Evolutionary conservation across 257 asterid genomes (phyloP).

Genomic region (Buddleja alternifolia): DNA sequence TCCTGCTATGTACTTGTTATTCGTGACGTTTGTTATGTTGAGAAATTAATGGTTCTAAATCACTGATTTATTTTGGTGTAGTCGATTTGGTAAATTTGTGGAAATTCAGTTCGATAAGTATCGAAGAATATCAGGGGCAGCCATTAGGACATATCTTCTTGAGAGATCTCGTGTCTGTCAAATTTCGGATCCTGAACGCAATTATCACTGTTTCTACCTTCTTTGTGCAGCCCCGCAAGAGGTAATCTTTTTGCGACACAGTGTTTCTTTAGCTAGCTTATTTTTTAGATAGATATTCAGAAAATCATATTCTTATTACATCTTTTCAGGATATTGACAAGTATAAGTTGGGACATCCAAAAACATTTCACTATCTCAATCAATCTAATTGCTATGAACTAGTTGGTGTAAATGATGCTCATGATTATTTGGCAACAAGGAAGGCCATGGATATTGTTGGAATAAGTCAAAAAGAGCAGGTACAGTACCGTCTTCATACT

Average conservation of each 20-base stretch:
- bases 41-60: background rate
- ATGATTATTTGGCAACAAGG: conserved; percentile 84
- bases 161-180: conserved; percentile 98
- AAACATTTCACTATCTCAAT: conserved; percentile 80
- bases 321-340: conserved; percentile 74
- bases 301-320: conserved; percentile 27
- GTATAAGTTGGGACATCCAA: conserved; percentile 76
- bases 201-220: conserved; percentile 89
- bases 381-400: conserved; percentile 80
- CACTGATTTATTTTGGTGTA: conserved; percentile 51
- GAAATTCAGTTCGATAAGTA: conserved; percentile 82
- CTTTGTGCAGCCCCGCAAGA: conserved; percentile 91
- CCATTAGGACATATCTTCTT: conserved; percentile 90
- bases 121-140: conserved; percentile 95
- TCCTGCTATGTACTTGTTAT: conserved; percentile 6
- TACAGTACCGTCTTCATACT: conserved; percentile 42
- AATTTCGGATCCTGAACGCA: conserved; percentile 88
- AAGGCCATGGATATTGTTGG: conserved; percentile 96
- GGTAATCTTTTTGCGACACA: conserved; percentile 44
- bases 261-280: conserved; percentile 28
- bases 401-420: conserved; percentile 76
- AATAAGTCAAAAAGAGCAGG: conserved; percentile 84
- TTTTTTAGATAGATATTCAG: background rate
- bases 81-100: conserved; percentile 94
- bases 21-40: background rate